phyloP scores from a whole-genome alignment of 73 alveolate species.

The Effrenium voratum region DNA sequence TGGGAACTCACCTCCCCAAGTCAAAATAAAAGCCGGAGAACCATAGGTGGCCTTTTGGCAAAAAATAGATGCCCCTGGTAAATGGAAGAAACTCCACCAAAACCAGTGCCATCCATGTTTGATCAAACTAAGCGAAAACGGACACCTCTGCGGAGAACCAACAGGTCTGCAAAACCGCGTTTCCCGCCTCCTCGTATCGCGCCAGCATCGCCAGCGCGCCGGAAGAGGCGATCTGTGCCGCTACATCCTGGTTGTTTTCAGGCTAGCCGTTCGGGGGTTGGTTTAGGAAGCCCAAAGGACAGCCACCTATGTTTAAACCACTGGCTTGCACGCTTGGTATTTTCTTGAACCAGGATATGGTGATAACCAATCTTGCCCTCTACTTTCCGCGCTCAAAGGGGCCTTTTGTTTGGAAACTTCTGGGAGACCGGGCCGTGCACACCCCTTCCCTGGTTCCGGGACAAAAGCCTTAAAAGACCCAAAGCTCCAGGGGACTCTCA shows the following conservation, averaged over 20 bases:
- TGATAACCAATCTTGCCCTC: neutral
- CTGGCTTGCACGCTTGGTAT: neutral
- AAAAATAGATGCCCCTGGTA: neutral
- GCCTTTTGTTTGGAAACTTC: neutral
- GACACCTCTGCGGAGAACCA: neutral
- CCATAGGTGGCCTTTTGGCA: neutral
- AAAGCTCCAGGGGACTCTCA: too few species aligned
- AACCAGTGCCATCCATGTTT: neutral
- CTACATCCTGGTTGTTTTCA: neutral
- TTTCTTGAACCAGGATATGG: neutral
- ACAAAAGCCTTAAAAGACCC: too few species aligned
- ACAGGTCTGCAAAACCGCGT: neutral
- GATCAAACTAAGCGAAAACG: neutral
- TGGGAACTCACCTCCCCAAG: neutral
- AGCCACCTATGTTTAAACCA: neutral
- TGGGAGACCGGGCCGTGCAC: too few species aligned
- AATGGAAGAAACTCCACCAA: neutral
- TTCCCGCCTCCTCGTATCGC: neutral
- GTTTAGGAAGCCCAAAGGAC: neutral
- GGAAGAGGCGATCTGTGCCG: neutral
- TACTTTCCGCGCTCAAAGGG: neutral
- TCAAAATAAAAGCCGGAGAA: neutral
- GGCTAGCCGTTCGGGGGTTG: neutral
- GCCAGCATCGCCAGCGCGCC: slow-evolving; percentile 64
- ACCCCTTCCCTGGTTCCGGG: too few species aligned